phyloP scores from a whole-genome alignment of 139 green algal genomes.

The Bryopsis sp. region DNA sequence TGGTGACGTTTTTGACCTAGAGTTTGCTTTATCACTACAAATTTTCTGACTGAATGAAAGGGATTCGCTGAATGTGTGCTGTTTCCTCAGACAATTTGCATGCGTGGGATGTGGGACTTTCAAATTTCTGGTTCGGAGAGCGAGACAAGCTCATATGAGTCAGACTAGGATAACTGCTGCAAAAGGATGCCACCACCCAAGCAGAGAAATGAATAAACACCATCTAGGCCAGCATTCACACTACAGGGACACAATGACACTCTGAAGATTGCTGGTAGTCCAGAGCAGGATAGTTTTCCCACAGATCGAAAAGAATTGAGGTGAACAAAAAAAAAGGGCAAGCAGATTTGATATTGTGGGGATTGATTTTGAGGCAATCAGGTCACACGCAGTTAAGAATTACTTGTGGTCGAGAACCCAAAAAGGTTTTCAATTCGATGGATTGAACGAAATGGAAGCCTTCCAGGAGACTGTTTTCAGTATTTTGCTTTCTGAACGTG shows the following conservation, averaged over 20 bases:
- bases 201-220: neutral
- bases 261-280: neutral
- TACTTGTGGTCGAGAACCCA: no score
- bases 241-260: neutral
- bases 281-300: no score
- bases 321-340: no score
- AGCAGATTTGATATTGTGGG: neutral
- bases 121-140: neutral
- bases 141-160: no score
- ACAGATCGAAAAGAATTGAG: no score
- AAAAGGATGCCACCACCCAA: no score
- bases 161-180: no score
- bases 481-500: no score
- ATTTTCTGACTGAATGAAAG: neutral
- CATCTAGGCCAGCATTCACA: neutral
- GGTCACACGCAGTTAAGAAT: no score
- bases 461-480: no score
- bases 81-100: neutral
- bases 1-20: neutral
- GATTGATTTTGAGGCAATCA: constrained; percentile 4
- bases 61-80: neutral
- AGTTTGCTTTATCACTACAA: neutral
- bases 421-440: no score
- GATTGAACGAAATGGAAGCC: no score
- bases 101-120: neutral